phyloP scores from a whole-genome alignment of 352 stramenopile species.

The Pythium vanterpoolii region DNA sequence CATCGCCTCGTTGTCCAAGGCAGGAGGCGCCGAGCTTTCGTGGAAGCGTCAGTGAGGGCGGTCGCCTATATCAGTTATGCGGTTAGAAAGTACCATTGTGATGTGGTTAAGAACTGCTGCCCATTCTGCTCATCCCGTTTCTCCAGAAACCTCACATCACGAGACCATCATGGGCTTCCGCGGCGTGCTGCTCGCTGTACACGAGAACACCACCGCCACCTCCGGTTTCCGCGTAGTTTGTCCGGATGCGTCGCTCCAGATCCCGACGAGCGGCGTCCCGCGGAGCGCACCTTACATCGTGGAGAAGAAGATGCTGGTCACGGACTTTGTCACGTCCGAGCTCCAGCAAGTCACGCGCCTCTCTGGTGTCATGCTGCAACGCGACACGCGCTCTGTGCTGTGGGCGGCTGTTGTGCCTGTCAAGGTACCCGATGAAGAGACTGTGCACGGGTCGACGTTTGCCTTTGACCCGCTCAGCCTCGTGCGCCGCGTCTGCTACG shows the following conservation, averaged over 20 bases:
- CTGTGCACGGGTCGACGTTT: constrained; percentile 5
- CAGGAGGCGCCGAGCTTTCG: no score
- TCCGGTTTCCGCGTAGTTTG: constrained; percentile 46
- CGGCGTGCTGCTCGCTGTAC: constrained; percentile 52
- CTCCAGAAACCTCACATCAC: constrained; percentile 21
- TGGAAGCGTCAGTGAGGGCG: no score
- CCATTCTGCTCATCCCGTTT: background rate
- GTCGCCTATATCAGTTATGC: no score
- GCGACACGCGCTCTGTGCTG: constrained; percentile 39
- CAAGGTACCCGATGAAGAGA: background rate
- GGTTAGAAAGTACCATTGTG: no score
- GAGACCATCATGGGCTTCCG: constrained; percentile 62
- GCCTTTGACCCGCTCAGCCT: background rate
- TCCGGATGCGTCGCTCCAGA: constrained; percentile 37
- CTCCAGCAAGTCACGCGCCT: constrained; percentile 53
- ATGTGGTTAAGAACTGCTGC: background rate
- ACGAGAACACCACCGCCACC: constrained; percentile 19
- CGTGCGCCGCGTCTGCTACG: constrained; percentile 42
- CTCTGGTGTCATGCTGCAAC: constrained; percentile 34
- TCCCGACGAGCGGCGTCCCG: constrained; percentile 27
- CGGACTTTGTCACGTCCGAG: constrained; percentile 47
- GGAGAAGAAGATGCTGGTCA: constrained; percentile 55
- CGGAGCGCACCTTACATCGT: constrained; percentile 19
- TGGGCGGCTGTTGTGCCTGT: constrained; percentile 34
- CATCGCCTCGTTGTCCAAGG: no score